Evolutionary conservation across 1,284 basidiomycete genomes (phyloP).

Genomic region (Rhodotorula sp.): DNA sequence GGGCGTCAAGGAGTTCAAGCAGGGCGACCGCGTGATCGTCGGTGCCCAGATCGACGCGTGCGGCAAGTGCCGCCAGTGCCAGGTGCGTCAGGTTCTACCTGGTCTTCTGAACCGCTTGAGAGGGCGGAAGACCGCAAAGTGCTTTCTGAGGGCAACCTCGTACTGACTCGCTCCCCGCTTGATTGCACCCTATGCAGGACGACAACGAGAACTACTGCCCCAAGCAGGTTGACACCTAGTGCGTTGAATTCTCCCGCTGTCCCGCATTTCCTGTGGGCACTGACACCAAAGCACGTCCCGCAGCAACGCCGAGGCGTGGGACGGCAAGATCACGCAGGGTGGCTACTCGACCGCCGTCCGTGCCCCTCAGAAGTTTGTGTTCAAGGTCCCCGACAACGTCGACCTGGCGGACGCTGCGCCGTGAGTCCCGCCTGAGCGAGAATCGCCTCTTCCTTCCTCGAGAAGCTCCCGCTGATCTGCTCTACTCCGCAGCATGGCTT

Average conservation of each 20-base stretch:
- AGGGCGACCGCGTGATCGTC: conserved; percentile 56
- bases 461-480: neutral
- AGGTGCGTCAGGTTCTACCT: too few species aligned
- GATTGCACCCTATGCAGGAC: conserved; percentile 17
- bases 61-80: conserved; percentile 53
- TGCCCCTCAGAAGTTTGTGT: conserved; percentile 67
- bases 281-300: neutral
- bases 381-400: conserved; percentile 65
- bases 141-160: too few species aligned
- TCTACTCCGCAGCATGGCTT: conserved; percentile 47
- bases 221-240: conserved; percentile 50
- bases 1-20: conserved; percentile 52
- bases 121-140: too few species aligned
- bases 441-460: conserved; percentile 45
- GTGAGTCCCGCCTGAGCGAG: conserved; percentile 55
- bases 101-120: too few species aligned
- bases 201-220: conserved; percentile 52
- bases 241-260: too few species aligned
- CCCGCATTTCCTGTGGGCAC: neutral
- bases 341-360: conserved; percentile 69
- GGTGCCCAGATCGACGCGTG: conserved; percentile 55
- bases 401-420: conserved; percentile 58
- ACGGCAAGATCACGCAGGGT: conserved; percentile 57
- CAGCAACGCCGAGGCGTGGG: conserved; percentile 21
- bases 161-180: too few species aligned